phyloP scores from a whole-genome alignment of 2,329 filamentous ascomycete species.

The Fusarium secorum region DNA sequence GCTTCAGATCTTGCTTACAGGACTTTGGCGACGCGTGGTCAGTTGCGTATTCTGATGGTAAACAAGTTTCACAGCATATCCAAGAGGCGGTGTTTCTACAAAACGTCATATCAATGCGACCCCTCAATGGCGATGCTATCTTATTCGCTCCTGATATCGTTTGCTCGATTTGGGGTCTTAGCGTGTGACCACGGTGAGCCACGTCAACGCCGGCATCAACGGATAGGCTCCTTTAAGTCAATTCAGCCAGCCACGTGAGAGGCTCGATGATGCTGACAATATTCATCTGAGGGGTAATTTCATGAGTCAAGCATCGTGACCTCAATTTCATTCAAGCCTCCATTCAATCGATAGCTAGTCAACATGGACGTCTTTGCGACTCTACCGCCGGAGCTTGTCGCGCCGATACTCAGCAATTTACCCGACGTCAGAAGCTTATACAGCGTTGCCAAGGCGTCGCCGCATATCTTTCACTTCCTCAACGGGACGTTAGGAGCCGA shows the following conservation, averaged over 20 bases:
- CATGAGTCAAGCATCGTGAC: background rate
- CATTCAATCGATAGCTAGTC: background rate
- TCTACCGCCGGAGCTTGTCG: slow-evolving; percentile 13
- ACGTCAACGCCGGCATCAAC: background rate
- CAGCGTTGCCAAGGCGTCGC: background rate
- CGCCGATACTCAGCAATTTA: slow-evolving; percentile 1
- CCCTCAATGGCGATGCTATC: slow-evolving; percentile 13
- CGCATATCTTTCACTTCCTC: slow-evolving; percentile 14
- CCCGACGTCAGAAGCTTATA: slow-evolving; percentile 13
- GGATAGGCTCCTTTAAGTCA: background rate
- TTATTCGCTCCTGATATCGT: slow-evolving; percentile 8
- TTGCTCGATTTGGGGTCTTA: background rate
- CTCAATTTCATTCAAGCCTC: background rate
- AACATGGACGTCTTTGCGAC: slow-evolving; percentile 17
- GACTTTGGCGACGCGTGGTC: background rate
- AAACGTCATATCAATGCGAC: slow-evolving; percentile 1
- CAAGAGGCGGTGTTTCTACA: background rate
- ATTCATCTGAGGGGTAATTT: slow-evolving; percentile 10
- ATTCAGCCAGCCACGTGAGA: slow-evolving; percentile 11
- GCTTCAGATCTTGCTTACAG: background rate
- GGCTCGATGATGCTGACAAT: background rate
- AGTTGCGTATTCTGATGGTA: background rate
- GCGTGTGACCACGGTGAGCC: background rate
- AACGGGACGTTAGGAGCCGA: slow-evolving; percentile 1
- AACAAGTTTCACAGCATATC: background rate